Base-by-base conservation (phyloP, 768 basidiomycete species). In the Chalciporus chontae region DNA sequence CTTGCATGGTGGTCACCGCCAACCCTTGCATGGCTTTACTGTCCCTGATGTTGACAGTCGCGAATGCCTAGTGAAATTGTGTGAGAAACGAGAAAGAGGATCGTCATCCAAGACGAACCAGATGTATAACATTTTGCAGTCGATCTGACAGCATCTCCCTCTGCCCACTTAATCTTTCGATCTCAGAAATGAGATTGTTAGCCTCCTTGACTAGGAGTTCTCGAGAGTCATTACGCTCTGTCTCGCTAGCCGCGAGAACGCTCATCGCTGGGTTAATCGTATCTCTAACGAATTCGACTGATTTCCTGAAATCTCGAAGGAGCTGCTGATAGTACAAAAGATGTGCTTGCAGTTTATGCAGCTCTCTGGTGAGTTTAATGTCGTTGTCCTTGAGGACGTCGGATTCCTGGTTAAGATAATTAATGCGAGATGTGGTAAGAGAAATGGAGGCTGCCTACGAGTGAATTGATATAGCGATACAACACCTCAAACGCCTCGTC, bases 331-430 rank as follows among this genome's bases (percentile, higher is more conserved):
- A 83, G 55, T 82, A 77, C 27, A 83, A 55, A 6, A 84, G 70
- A 63, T 82, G 80, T 0, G 82, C 82, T 40, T 80, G 78, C 21
- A 83, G 61, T 51, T 76, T 71, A 56, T 83, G 80, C 34, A 84
- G 66, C 53, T 82, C 78, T 26, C 73, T 73, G 3, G 81, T 81
- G 11, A 80, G 62, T 3, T 63, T 46, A n/a, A 75, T 67, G 45
- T 77, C 71, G 46, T 71, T 72, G 6, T 56, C 60, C 2, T 42
- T 47, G 19, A 80, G 72, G 2, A 77, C 78, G 3, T 66, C 51
- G 3, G 70, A 64, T 67, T 83, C 81, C 79, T 82, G 44, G 9
- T 32, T 6, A 15, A 10, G 11, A 31, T 11, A 3, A 32, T 50
- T n/a, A 50, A 10, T 3, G 18, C 15, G 4, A 32, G 10, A 17